Base-by-base conservation (phyloP, 768 basidiomycete genomes). In the Termitomyces bulborhizus region DNA sequence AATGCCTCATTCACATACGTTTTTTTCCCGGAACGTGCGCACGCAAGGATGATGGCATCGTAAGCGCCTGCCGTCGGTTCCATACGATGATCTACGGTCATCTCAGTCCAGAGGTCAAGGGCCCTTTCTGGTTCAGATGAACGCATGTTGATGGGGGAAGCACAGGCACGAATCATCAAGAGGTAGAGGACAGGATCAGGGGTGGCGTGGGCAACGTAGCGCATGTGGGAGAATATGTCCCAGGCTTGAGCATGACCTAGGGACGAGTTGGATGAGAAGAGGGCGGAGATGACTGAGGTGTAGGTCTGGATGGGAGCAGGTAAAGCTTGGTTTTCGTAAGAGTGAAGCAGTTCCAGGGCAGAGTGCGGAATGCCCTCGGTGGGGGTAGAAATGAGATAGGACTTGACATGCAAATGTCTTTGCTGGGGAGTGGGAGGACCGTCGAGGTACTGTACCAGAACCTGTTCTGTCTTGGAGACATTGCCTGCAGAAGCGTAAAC, bases 151-250 rank as follows among this genome's bases (percentile, higher is more conserved):
- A 73, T 1, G 76, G 79, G 73, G 4, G 77, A 76, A 0, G 87
- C 87, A 59, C 95, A 98, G 0, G 92, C 88, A 4, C 80, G 79
- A 61, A 99, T 93, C 93, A 99, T 97, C 36, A 81, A 66, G 0
- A 84, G 80, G 70, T 93, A 98, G 6, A 95, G 74, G 24, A 76
- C 68, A 13, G 75, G 75, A 58, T 88, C 84, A 0, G 95, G 94
- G 3, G 73, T 72, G 0, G 93, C 85, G 66, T 98, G 93, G 1
- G 96, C 92, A 13, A 91, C 90, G 57, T 97, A 94, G 45, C 96
- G 90, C 90, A 97, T 95, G 69, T 99, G 96, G 2, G 89, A 76
- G 68, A 92, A 98, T 40, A 98, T 80, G 65, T 98, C 92, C 92
- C 93, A 97, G 3, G 90, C 95, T 57, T 91, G 86, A 0, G 90